Base-by-base conservation (phyloP, 345 rosid genomes). In the Syzygium grande region DNA sequence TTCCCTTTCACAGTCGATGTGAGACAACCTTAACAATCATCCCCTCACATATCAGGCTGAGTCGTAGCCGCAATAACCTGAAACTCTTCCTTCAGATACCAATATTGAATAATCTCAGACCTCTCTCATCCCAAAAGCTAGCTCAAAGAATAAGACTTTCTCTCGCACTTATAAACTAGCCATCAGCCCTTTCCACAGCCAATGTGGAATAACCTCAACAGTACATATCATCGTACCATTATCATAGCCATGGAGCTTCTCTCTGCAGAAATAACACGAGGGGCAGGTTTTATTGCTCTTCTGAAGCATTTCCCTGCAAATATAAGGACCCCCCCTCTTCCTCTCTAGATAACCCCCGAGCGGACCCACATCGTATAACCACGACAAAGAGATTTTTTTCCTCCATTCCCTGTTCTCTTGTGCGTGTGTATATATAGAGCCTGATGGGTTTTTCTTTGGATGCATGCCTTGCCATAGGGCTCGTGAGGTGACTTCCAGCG, bases 221-320 rank as follows among this genome's bases (percentile, higher is more conserved):
- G 89, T 54, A 77, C 6, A 90, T 85, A 11, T 49, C 19, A 34
- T 88, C 92, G 92, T 92, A 93, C 93, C 30, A 38, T 43, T 29
- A 73, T 55, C 4, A 59, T 59, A 43, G 65, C 43, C 25, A 43
- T 84, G 63, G 51, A 84, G 29, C 79, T 68, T 73, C 46, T 34
- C 13, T 22, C 80, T 4, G 80, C 80, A 34, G 23, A 68, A 16
- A 34, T 68, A 68, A 68, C 19, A 41, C 9, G 80, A 34, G 80
- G 73, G 5, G 73, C 73, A 30, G 73, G 73, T n/a, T 61, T 61
- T 61, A 61, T n/a, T n/a, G 73, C 34, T 15, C 16, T 43, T 38
- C 38, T 5, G 49, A 73, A 73, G 49, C 83, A 19, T 73, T 73
- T 5, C 80, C 80, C 49, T 19, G 46, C 80, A 34, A 73, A 38